Percentiles rank a stretch among this genome's conserved stretches.
Evolutionary conservation across 176 grass and related monocot genomes (phyloP).

Genomic region (Cocos nucifera): DNA sequence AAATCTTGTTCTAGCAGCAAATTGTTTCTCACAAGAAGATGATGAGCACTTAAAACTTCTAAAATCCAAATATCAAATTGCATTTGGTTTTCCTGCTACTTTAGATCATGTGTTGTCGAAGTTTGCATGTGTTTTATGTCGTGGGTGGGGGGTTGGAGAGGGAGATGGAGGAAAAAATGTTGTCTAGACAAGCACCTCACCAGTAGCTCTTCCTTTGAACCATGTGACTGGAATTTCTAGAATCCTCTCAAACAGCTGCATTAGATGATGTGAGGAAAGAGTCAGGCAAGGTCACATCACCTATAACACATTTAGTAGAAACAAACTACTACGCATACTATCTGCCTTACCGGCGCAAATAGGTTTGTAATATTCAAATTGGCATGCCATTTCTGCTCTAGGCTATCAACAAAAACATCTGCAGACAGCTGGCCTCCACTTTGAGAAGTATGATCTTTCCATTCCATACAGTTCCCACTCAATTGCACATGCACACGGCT

Average conservation of each 20-base stretch:
- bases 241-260: slow-evolving; percentile 86
- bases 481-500: slow-evolving; percentile 64
- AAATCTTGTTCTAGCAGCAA: too few species aligned
- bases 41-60: too few species aligned
- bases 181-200: slow-evolving; percentile 83
- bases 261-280: background rate
- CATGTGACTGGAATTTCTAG: slow-evolving; percentile 79
- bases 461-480: slow-evolving; percentile 88
- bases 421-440: slow-evolving; percentile 81
- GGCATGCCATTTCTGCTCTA: slow-evolving; percentile 94
- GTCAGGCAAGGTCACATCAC: too few species aligned
- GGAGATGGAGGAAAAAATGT: background rate
- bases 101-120: too few species aligned
- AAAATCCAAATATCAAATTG: too few species aligned
- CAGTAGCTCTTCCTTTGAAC: slow-evolving; percentile 89
- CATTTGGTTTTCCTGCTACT: too few species aligned
- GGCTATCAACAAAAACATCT: slow-evolving; percentile 92
- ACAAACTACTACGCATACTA: background rate
- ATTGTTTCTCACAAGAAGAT: too few species aligned
- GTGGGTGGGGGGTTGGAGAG: too few species aligned
- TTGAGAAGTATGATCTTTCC: slow-evolving; percentile 80
- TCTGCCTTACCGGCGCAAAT: slow-evolving; percentile 75
- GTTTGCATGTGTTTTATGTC: too few species aligned
- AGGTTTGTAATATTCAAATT: slow-evolving; percentile 69
- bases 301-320: too few species aligned